Evolutionary conservation across 331 rosid species (phyloP), one percentile per base, ranked within the genome.

Genomic region (Pyrus hybrid): DNA sequence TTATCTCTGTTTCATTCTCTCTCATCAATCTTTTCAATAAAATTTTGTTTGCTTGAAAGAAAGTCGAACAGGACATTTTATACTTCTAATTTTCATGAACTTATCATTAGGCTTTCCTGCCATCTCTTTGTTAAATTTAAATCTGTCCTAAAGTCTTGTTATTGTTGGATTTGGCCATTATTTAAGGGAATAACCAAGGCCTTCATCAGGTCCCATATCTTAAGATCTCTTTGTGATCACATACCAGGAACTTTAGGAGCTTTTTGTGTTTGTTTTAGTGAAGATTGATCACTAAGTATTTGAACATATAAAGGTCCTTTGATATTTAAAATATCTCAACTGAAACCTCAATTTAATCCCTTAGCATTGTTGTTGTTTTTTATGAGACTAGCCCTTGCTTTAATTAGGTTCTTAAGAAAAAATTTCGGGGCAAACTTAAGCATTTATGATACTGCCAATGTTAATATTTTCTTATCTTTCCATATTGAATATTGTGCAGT

Each of bases 401-500:
- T 68, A 74, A 13, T 68, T 67, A 22, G 14, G 62, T 76, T 76
- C 73, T 47, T 45, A 13, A 57, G 18, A 28, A 21, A 14, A 58
- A 28, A 58, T 25, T n/a, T 45, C 20, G 7, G 66, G 54, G 35
- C 29, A 61, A 68, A 49, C 60, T 60, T 41, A 37, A 70, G 78
- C 33, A 28, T 70, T 57, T 23, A 32, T 68, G 66, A 71, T 61
- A 76, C 61, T 72, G 69, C 74, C 21, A 0, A 30, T 62, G 51
- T 74, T 68, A 26, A 85, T 71, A 37, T 75, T 80, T 28, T 20
- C 33, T 60, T 70, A n/a, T 78, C 57, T 80, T 75, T 73, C 68
- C 71, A 29, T 72, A 45, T 60, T 62, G 26, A 22, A 72, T 54
- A 14, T n/a, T 35, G 5, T 58, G 74, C 89, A 94, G 97, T 94